Base-by-base conservation (phyloP, 371 early-diverging fungal species). In the Dinochytrium kinnereticum region DNA sequence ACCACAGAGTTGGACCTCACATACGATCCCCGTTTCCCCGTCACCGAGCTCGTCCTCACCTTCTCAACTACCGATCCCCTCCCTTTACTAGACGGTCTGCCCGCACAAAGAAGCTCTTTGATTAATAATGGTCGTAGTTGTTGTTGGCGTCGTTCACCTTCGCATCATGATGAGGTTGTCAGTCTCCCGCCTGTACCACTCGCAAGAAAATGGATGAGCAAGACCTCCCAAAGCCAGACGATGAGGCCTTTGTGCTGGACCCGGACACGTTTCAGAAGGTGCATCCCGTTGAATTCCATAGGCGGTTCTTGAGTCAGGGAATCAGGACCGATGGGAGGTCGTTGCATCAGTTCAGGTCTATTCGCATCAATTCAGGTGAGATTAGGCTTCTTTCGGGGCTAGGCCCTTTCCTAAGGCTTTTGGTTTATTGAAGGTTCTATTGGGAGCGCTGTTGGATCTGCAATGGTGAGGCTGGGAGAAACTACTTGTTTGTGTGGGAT, bases 401-500 rank as follows among this genome's bases (percentile, higher is more conserved):
- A 34, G 24, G 30, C 17, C 15, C 10, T 44, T 44, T 44, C 2
- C 3, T 69, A 1, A 13, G 17, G 57, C 57, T 36, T 21, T 28
- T n/a, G 5, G 19, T 2, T 1, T 36, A 33, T 2, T 50, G 31
- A 24, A 82, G 92, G 90, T 28, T 85, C 91, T n/a, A 90, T 98
- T 51, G 80, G 88, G 51, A 93, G 94, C 2, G 92, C 95, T 10
- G 85, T 92, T 72, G 96, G 96, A 0, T 95, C 95, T 19, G 91
- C 95, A 21, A 91, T 94, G 82, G 93, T 96, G 26, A 88, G 93
- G 49, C 77, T 96, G 3, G 98, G 98, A 38, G 89, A 93, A 55
- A 96, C 97, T 1, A 93, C 93, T 2, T 93, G 95, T 26, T 87
- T 96, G 1, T 96, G 96, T 77, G 98, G 95, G 51, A 90, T 98